Base-by-base conservation (phyloP, 768 basidiomycete species). In the Psilocybe cubensis region DNA sequence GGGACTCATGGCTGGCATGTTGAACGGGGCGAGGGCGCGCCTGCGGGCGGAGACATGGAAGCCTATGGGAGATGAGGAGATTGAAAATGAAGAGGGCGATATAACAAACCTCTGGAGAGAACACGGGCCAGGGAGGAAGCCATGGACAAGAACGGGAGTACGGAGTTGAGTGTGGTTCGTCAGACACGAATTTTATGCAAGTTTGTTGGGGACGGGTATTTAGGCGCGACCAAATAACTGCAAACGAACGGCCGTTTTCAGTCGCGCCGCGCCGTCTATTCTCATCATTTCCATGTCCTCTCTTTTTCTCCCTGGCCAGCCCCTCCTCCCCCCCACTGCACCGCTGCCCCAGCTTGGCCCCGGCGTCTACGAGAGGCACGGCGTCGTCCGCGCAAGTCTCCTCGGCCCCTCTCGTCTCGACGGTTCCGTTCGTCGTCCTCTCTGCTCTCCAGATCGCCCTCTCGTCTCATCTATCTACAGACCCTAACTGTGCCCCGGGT, bases 1-100 rank as follows among this genome's bases (percentile, higher is more conserved):
- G 28, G 97, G 97, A 61, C 94, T 96, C 96, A 98, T 99, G 65
- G 97, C 95, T 56, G 95, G 96, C 94, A 97, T 96, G 61, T 87
- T 80, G 78, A 98, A 96, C 71, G 87, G 92, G 58, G 91, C 79
- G 64, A 98, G 83, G 35, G 89, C 95, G 77, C 81, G 77, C 65
- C 90, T 78, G 60, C 86, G 84, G 53, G 88, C 82, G 27, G 96
- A 95, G 67, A 83, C 82, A 79, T 95, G 92, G 52, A 98, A 78
- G 67, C 86, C 96, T 96, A 68, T 6, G 52, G 18, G 31, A 51
- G 33, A n/a, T 21, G 55, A 29, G 14, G 62, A 44, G 12, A 45
- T 46, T 27, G 44, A 49, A 21, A 25, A 31, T 14, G 7, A 29
- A 24, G 43, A 12, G 21, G 33, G 45, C 27, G 42, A 31, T 42